These are phyloP conservation scores for Lepraria neglecta DNA, from an alignment of 495 filamentous ascomycete genomes.

Conservation along the genomic window DNA sequence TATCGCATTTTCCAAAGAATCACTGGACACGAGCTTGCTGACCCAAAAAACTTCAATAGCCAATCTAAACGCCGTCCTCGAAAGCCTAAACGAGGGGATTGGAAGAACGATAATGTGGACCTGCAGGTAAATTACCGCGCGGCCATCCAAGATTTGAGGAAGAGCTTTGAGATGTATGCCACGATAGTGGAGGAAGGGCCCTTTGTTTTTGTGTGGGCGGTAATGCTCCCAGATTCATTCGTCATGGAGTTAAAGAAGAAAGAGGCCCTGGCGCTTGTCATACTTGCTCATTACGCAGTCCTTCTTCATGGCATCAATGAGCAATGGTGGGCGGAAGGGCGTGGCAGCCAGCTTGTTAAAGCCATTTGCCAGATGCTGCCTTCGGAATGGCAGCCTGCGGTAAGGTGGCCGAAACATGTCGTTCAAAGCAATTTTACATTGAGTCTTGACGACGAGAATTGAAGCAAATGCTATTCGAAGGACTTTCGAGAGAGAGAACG, in stretches of 20 bases:
- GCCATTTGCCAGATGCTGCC: constrained; percentile 31
- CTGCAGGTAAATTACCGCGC: neutral
- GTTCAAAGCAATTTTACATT: neutral
- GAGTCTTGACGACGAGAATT: too few species aligned
- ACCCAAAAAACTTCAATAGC: too few species aligned
- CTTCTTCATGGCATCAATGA: constrained; percentile 35
- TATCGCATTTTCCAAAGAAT: neutral
- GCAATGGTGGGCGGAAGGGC: constrained; percentile 37
- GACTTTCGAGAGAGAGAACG: too few species aligned
- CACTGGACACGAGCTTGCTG: neutral
- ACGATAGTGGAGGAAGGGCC: neutral
- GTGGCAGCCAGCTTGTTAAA: constrained; percentile 36
- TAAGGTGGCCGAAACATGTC: constrained; percentile 30
- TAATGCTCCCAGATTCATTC: constrained; percentile 20
- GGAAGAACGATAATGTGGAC: neutral
- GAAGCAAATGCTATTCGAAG: too few species aligned
- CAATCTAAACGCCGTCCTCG: neutral
- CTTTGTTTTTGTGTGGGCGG: constrained; percentile 1
- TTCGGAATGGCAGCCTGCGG: constrained; percentile 28
- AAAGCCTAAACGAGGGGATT: neutral
- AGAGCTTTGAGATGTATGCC: neutral
- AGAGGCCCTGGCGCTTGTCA: constrained; percentile 35
- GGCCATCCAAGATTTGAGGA: constrained; percentile 3
- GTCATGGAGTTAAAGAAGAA: constrained; percentile 31
- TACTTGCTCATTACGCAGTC: constrained; percentile 40